A percentile compares a stretch with the other conserved stretches of the same genome.
Evolutionary conservation across 2,329 filamentous ascomycete genomes (phyloP).

Genomic region (Celoporthe dispersa): DNA sequence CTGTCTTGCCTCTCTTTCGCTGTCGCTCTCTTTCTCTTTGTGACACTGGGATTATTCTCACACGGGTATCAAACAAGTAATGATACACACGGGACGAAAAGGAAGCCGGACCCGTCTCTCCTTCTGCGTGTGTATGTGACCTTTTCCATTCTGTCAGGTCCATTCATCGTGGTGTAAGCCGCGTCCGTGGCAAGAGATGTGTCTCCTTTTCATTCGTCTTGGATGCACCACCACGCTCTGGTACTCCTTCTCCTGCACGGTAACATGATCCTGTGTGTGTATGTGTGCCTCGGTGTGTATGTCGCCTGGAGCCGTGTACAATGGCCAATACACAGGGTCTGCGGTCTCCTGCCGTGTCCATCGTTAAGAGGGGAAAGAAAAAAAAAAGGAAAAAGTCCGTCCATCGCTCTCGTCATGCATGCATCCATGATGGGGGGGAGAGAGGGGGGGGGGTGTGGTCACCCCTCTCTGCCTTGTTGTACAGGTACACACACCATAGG

Average conservation of each 20-base stretch:
- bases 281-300: background rate
- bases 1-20: background rate
- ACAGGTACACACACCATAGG: constrained; percentile 2
- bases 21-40: background rate
- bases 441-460: background rate
- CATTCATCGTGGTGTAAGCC: background rate
- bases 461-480: background rate
- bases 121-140: too few species aligned
- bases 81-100: background rate
- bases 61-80: background rate
- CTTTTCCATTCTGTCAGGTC: background rate
- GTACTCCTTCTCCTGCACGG: background rate
- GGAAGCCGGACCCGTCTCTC: background rate
- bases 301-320: background rate
- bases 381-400: background rate
- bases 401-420: background rate
- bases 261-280: background rate
- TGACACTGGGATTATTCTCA: too few species aligned
- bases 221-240: background rate
- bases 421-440: background rate
- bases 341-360: background rate
- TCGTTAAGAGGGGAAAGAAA: background rate
- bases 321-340: background rate
- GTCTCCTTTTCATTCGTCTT: background rate
- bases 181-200: background rate